Percentiles rank a stretch among this genome's conserved stretches.
Conservation (phyloP, 2,329 filamentous ascomycete species). For the Arthroderma sp. region DNA sequence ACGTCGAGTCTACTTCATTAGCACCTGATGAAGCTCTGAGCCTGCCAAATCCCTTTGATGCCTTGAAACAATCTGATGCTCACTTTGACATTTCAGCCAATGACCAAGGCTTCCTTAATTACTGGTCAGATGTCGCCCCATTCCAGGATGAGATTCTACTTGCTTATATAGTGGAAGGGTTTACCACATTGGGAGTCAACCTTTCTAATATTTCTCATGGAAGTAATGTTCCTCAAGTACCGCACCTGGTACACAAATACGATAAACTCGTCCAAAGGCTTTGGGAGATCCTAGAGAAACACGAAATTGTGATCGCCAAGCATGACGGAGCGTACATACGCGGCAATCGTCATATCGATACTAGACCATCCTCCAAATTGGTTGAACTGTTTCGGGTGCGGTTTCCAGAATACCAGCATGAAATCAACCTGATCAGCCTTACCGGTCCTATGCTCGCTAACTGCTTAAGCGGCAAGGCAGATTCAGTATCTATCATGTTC, state of each 20-base stretch:
- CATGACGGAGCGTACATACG: neutral
- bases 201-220: neutral
- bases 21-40: too few species aligned
- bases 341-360: neutral
- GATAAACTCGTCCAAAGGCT: constrained; percentile 7
- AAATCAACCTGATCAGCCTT: constrained; percentile 2
- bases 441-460: constrained; percentile 4
- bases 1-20: too few species aligned
- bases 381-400: neutral
- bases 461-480: constrained; percentile 1
- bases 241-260: constrained; percentile 4
- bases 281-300: constrained; percentile 5
- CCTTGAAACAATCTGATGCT: neutral
- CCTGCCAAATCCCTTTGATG: neutral
- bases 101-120: constrained; percentile 3
- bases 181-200: constrained; percentile 2
- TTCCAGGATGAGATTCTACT: constrained; percentile 4
- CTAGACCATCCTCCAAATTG: neutral
- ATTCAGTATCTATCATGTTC: constrained; percentile 4
- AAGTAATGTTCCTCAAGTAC: neutral
- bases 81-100: neutral
- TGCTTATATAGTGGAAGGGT: constrained; percentile 5
- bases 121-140: neutral
- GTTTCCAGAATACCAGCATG: constrained; percentile 1
- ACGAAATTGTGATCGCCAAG: neutral